Base-by-base conservation (phyloP, 805 yeast species). In the Wickerhamiella domercqiae region DNA sequence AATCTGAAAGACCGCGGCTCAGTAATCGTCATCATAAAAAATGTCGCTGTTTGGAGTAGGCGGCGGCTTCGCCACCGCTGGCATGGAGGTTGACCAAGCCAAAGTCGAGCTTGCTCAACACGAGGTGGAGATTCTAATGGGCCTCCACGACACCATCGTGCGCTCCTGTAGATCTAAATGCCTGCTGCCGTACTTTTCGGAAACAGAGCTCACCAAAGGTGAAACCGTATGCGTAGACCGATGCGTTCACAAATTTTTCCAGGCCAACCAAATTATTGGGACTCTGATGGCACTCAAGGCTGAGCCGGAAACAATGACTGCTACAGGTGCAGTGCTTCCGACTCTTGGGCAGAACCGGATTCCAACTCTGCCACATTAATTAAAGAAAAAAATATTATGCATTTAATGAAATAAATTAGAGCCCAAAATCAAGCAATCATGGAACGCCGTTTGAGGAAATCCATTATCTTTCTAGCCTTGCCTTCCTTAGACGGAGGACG, bases 151-250 rank as follows among this genome's bases (percentile, higher is more conserved):
- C 35, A 41, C 46, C 31, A 65, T 86, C 46, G 62, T 79, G 25
- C 56, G 62, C 25, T 65, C 68, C 3, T 87, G 97, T 56, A 64
- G 68, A 16, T 50, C 57, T 40, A 90, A 90, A 57, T 90, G 98
- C 58, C 68, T 90, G 29, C 76, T 78, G n/a, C 71, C 66, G n/a
- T 80, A 77, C 45, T 86, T 79, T 58, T 81, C 82, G 13, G 97
- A 87, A 49, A 67, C 71, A 7, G 96, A 87, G 19, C 62, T 86
- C 38, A 74, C 72, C 45, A 83, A 84, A 50, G 96, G 94, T 26
- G 96, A 86, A 54, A 59, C 66, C 41, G 67, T 71, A 32, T 87
- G 96, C 55, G 61, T 81, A 7, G 94, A 84, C 55, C 64, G 96
- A 42, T 86, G 97, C 60, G 87, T 80, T 32, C 59, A 73, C 45